A percentile compares a stretch with the other conserved stretches of the same genome.
Evolutionary conservation across 495 filamentous ascomycete species (phyloP).

Genomic region (Hypoxylon crocopeplum): DNA sequence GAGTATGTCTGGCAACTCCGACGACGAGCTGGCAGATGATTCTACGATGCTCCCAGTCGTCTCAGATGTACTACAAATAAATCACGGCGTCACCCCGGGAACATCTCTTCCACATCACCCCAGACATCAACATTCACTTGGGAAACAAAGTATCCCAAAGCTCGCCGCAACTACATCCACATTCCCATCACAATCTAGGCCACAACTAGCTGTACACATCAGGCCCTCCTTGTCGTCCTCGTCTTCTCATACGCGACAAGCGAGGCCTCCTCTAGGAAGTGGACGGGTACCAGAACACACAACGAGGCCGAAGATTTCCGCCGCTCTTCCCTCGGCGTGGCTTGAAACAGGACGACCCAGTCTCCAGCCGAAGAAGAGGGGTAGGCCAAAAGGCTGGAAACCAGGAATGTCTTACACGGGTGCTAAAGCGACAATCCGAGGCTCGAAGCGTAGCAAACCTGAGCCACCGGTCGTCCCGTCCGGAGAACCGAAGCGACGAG

Average conservation of each 20-base stretch:
- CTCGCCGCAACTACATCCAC: not conserved
- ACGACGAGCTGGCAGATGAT: constrained; percentile 17
- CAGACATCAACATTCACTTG: constrained; percentile 4
- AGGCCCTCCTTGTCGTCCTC: constrained; percentile 35
- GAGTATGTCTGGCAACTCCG: not conserved
- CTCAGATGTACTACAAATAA: constrained; percentile 27
- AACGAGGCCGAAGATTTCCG: not conserved
- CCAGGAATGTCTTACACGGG: constrained; percentile 21
- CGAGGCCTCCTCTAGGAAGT: not conserved
- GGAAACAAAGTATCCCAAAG: constrained; percentile 2
- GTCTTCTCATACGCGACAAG: constrained; percentile 5
- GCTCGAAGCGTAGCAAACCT: constrained; percentile 4
- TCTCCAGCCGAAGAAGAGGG: constrained; percentile 32
- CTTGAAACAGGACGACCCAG: not conserved
- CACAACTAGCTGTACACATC: constrained; percentile 38
- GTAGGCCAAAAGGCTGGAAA: constrained; percentile 40
- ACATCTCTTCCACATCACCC: constrained; percentile 6
- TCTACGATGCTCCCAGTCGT: constrained; percentile 6
- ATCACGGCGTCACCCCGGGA: constrained; percentile 1
- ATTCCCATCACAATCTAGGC: constrained; percentile 9
- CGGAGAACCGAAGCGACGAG: constrained; percentile 34
- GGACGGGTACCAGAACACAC: not conserved
- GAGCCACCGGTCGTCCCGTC: constrained; percentile 5
- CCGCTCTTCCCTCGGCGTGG: not conserved
- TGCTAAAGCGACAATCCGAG: no score